These are phyloP conservation scores for Neurospora crassa DNA, from an alignment of 2,329 filamentous ascomycete genomes.

Conservation along the genomic window DNA sequence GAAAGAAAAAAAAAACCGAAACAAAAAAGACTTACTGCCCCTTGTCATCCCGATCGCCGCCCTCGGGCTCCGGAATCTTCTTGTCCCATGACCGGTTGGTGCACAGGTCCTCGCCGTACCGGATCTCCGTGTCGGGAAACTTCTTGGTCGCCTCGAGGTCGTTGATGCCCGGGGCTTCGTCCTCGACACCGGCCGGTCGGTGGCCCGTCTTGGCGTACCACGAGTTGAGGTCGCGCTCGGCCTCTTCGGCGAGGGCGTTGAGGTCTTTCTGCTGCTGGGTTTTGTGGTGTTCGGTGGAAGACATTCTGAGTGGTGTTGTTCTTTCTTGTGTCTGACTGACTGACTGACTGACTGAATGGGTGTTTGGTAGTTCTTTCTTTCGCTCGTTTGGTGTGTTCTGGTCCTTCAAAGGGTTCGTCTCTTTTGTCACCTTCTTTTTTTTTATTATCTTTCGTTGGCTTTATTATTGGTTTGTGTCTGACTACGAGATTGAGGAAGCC, in stretches of 20 bases:
- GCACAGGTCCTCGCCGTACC: conserved; percentile 32
- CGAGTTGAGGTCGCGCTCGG: conserved; percentile 38
- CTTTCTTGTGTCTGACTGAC: neutral
- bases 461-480: neutral
- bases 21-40: conserved; percentile 29
- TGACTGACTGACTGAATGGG: too few species aligned
- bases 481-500: neutral
- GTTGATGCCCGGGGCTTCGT: conserved; percentile 29
- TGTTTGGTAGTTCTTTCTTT: neutral
- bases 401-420: neutral
- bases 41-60: conserved; percentile 32
- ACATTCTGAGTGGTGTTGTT: conserved; percentile 1
- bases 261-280: conserved; percentile 26
- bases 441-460: neutral
- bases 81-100: conserved; percentile 37
- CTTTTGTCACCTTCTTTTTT: neutral
- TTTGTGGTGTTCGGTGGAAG: conserved; percentile 6
- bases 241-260: conserved; percentile 33
- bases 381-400: neutral
- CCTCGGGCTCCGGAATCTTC: conserved; percentile 35
- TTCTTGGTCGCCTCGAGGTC: conserved; percentile 32
- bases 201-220: conserved; percentile 38
- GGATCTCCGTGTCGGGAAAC: conserved; percentile 32
- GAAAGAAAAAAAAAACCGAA: neutral
- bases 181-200: conserved; percentile 28